A percentile compares a stretch with the other conserved stretches of the same genome.
These are phyloP conservation scores for Cryptococcus sp. DNA, from an alignment of 1,284 basidiomycete genomes.

Conservation along the genomic window DNA sequence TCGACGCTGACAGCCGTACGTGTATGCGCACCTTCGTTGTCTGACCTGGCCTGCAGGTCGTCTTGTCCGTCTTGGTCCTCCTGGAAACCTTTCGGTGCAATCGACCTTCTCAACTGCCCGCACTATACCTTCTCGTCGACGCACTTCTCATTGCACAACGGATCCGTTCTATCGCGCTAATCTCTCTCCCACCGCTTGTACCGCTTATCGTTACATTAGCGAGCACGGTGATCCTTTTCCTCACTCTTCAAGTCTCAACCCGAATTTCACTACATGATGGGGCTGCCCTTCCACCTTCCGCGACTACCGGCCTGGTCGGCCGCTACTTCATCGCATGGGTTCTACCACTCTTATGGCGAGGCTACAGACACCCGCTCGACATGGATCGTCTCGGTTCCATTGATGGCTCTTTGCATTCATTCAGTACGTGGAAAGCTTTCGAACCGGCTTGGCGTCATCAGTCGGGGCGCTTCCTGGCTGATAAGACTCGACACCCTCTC, in stretches of 20 bases:
- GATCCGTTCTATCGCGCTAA: constrained; percentile 13
- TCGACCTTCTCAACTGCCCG: constrained; percentile 18
- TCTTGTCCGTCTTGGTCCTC: constrained; percentile 1
- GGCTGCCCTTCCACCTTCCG: constrained; percentile 8
- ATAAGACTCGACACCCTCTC: constrained; percentile 19
- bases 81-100: constrained; percentile 14
- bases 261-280: constrained; percentile 13
- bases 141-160: constrained; percentile 13
- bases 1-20: constrained; percentile 13
- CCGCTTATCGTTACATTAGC: constrained; percentile 10
- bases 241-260: constrained; percentile 19
- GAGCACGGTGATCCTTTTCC: constrained; percentile 10
- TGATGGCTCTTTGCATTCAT: constrained; percentile 15
- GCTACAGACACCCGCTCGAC: constrained; percentile 17
- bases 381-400: constrained; percentile 21
- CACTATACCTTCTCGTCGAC: constrained; percentile 22
- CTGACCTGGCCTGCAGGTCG: not conserved
- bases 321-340: constrained; percentile 22
- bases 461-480: not conserved
- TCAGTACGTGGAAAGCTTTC: constrained; percentile 11
- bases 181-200: not conserved
- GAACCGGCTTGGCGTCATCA: constrained; percentile 9
- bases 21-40: not conserved
- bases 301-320: constrained; percentile 18
- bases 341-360: constrained; percentile 20